Percentiles rank a stretch among this genome's conserved stretches.
These are phyloP conservation scores for Trametes villosa DNA, from an alignment of 768 basidiomycete genomes.

Conservation along the genomic window DNA sequence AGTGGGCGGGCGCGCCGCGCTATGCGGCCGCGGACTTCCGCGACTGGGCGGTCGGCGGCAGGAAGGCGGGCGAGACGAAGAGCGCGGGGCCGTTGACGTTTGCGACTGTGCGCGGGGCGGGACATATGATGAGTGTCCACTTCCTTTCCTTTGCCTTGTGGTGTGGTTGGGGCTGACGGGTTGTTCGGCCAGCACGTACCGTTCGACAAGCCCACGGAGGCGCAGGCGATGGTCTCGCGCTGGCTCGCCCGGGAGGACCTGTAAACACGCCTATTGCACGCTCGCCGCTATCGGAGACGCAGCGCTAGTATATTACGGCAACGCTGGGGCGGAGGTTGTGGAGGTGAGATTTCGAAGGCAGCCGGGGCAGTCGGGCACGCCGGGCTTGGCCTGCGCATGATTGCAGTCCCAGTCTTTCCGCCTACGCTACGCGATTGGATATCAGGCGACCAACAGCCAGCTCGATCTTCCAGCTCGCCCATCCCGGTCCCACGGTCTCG, in stretches of 20 bases:
- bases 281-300: too few relatives aligned
- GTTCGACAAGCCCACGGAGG: conserved; percentile 69
- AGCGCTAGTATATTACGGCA: too few relatives aligned
- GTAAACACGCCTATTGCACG: conserved; percentile 5
- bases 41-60: conserved; percentile 64
- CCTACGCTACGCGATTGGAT: not conserved
- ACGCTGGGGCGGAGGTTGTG: too few relatives aligned
- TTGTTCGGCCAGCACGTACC: conserved; percentile 52
- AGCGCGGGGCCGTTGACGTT: conserved; percentile 62
- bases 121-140: conserved; percentile 57
- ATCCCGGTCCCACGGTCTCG: not conserved
- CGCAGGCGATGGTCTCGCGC: conserved; percentile 62
- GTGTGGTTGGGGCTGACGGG: conserved; percentile 12
- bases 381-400: conserved; percentile 6
- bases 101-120: conserved; percentile 64
- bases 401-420: not conserved
- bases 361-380: conserved; percentile 3
- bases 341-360: not conserved
- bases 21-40: conserved; percentile 54
- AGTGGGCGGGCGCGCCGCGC: conserved; percentile 66
- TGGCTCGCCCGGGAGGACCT: conserved; percentile 55
- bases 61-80: conserved; percentile 60
- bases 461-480: too few relatives aligned
- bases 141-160: conserved; percentile 5
- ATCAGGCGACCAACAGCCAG: too few relatives aligned